These are phyloP conservation scores for Jamesozyma spencerorum DNA, from an alignment of 805 yeast species.

Conservation along the genomic window DNA sequence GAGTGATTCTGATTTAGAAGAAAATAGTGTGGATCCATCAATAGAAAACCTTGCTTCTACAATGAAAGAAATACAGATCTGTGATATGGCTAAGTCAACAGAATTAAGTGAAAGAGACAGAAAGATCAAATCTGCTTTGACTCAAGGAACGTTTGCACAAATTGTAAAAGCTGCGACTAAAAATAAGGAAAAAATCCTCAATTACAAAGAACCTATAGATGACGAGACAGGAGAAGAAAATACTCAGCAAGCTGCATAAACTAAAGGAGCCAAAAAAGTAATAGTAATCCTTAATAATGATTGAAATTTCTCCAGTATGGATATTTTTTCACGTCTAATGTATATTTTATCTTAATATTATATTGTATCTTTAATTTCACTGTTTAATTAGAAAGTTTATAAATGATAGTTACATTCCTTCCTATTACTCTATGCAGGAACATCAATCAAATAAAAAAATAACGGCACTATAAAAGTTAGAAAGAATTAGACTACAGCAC, in stretches of 20 bases:
- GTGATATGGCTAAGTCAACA: slow-evolving; percentile 5
- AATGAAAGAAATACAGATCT: slow-evolving; percentile 7
- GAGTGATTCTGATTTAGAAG: slow-evolving; percentile 34
- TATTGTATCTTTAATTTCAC: no score
- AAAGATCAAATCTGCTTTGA: slow-evolving; percentile 33
- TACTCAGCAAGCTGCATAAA: neutral
- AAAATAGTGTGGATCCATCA: slow-evolving; percentile 28
- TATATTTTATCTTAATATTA: no score
- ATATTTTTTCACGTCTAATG: no score
- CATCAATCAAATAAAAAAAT: no score
- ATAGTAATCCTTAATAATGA: no score
- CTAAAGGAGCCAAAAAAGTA: neutral
- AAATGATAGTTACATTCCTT: no score
- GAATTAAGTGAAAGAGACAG: slow-evolving; percentile 8
- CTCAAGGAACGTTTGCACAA: slow-evolving; percentile 54
- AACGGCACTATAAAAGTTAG: no score
- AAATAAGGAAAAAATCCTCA: slow-evolving; percentile 39
- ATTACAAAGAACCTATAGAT: no score
- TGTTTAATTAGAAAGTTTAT: no score
- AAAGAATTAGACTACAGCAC: no score
- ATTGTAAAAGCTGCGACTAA: slow-evolving; percentile 60
- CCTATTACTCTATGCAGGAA: no score
- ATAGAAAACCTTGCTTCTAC: slow-evolving; percentile 14
- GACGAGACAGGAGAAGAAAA: slow-evolving; percentile 14
- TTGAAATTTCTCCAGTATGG: no score